Percentiles rank a stretch among this genome's conserved stretches.
Conservation (phyloP, 2,329 filamentous ascomycete genomes). For the Orbilia quercus region DNA sequence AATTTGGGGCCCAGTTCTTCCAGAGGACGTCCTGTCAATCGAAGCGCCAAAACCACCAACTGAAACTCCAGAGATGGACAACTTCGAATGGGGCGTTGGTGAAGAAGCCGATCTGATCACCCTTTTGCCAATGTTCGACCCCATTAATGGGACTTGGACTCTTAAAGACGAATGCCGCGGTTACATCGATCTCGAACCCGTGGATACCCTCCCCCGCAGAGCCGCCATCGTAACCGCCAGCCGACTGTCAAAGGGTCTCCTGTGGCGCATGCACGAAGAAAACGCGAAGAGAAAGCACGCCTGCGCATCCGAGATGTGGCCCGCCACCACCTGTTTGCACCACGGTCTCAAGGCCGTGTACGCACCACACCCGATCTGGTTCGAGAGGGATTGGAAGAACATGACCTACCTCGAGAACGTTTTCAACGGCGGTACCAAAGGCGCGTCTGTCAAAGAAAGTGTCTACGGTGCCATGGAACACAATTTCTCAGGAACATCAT, state of each 20-base stretch:
- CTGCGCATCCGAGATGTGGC: conserved; percentile 98
- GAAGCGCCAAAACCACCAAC: conserved; percentile 80
- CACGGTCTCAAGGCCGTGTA: conserved; percentile 84
- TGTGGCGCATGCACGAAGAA: conserved; percentile 90
- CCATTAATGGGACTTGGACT: conserved; percentile 84
- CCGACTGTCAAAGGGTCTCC: conserved; percentile 81
- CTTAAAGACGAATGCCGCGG: conserved; percentile 85
- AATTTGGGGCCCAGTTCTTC: conserved; percentile 79
- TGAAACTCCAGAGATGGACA: conserved; percentile 79
- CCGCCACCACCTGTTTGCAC: conserved; percentile 84
- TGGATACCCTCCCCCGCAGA: conserved; percentile 71
- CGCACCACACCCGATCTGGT: conserved; percentile 54
- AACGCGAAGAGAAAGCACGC: conserved; percentile 85
- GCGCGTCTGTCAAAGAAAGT: conserved; percentile 63
- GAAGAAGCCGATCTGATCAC: conserved; percentile 94
- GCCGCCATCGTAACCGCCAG: conserved; percentile 90
- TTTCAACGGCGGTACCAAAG: conserved; percentile 77
- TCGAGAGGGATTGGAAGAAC: conserved; percentile 46
- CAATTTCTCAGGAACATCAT: conserved; percentile 72
- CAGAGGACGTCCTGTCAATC: conserved; percentile 75
- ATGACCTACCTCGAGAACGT: conserved; percentile 67
- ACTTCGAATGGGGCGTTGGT: conserved; percentile 81
- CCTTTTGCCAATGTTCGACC: conserved; percentile 91
- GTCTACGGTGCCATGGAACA: conserved; percentile 49
- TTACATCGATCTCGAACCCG: conserved; percentile 67